phyloP scores from a whole-genome alignment of 768 basidiomycete genomes.

The Rhodotorula kratochvilovae region DNA sequence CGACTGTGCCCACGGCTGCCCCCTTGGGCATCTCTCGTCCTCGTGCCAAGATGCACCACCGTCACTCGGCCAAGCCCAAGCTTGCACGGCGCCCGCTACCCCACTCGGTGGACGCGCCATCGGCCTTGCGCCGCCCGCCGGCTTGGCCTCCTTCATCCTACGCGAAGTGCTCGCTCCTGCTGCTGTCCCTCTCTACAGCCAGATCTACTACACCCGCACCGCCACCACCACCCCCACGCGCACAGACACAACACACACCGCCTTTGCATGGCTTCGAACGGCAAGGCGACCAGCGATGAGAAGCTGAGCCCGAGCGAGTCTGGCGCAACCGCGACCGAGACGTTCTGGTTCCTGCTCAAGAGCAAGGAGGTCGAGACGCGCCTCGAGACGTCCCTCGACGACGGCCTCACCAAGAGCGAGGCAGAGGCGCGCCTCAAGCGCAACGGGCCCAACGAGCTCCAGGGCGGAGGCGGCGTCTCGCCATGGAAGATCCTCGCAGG shows the following conservation, averaged over 20 bases:
- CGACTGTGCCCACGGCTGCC: no score
- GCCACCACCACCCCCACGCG: background rate
- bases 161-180: no score
- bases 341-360: slow-evolving; percentile 24
- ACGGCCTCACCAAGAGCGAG: slow-evolving; percentile 5
- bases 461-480: slow-evolving; percentile 37
- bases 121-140: no score
- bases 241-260: background rate
- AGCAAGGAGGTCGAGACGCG: slow-evolving; percentile 7
- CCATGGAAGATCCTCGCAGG: slow-evolving; percentile 44
- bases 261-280: background rate
- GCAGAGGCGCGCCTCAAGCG: slow-evolving; percentile 7
- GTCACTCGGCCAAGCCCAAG: no score
- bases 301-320: background rate
- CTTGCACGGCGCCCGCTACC: no score
- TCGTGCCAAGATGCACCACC: no score
- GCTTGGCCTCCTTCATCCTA: no score
- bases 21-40: no score
- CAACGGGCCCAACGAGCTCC: slow-evolving; percentile 32
- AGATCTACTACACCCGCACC: background rate
- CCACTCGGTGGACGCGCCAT: no score
- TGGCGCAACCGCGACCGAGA: slow-evolving; percentile 16
- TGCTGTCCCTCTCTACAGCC: no score
- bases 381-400: slow-evolving; percentile 24
- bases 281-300: background rate